These are phyloP conservation scores for Kickxella alabastrina DNA, from an alignment of 192 early-diverging fungal species.

Conservation along the genomic window DNA sequence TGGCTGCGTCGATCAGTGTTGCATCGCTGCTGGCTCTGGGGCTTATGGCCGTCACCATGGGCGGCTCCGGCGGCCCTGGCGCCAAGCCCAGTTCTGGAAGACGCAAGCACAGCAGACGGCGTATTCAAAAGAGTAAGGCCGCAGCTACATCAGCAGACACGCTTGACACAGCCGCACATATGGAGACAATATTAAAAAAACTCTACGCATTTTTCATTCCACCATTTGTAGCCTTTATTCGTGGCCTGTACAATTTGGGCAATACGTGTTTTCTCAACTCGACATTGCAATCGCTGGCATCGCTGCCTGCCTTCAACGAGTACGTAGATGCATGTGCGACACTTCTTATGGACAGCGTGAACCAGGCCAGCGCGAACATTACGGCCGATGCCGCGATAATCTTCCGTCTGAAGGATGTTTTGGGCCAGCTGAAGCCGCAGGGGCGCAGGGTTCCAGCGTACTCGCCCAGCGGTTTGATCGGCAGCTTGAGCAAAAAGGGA, in stretches of 20 bases:
- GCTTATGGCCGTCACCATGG: constrained; percentile 14
- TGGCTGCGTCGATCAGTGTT: constrained; percentile 37
- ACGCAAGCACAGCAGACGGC: constrained; percentile 5
- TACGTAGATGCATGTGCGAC: constrained; percentile 42
- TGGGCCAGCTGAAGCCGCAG: constrained; percentile 37
- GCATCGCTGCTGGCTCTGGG: constrained; percentile 33
- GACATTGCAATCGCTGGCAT: constrained; percentile 57
- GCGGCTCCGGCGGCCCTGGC: neutral
- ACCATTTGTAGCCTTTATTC: constrained; percentile 43
- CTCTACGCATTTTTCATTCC: too few relatives aligned
- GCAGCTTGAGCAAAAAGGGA: constrained; percentile 51
- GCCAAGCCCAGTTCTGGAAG: constrained; percentile 6
- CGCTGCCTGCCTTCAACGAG: constrained; percentile 19
- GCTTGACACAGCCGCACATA: too few relatives aligned
- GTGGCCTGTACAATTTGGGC: constrained; percentile 75
- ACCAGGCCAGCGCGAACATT: neutral
- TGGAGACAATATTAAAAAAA: too few relatives aligned
- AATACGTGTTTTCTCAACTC: constrained; percentile 90
- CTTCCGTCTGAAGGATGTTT: constrained; percentile 18
- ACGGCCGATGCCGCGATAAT: constrained; percentile 29
- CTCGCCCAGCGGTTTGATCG: constrained; percentile 46
- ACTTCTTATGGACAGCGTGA: neutral
- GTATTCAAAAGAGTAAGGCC: constrained; percentile 10
- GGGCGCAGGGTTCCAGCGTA: constrained; percentile 27
- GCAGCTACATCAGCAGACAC: too few relatives aligned